A percentile compares a stretch with the other conserved stretches of the same genome.
phyloP scores from a whole-genome alignment of 2,329 filamentous ascomycete species.

The Samsoniella hepiali region DNA sequence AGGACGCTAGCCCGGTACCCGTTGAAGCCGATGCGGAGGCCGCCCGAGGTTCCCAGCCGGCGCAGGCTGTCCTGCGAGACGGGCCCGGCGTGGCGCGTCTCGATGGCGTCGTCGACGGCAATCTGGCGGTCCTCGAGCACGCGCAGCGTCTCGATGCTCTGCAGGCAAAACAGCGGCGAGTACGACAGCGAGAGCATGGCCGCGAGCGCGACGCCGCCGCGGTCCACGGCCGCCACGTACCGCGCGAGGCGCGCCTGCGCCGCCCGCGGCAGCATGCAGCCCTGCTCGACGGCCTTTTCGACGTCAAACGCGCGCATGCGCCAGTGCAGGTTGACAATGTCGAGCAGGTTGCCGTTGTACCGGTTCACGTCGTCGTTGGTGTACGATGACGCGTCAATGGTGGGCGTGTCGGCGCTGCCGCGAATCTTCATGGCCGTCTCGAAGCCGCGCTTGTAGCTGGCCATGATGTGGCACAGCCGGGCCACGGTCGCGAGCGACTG shows the following conservation, averaged over 20 bases:
- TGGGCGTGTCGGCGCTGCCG: constrained; percentile 26
- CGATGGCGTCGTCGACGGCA: constrained; percentile 37
- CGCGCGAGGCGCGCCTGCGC: constrained; percentile 44
- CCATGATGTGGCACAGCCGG: constrained; percentile 66
- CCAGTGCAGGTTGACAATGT: constrained; percentile 83
- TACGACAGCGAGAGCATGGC: constrained; percentile 57
- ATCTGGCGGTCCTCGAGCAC: constrained; percentile 55
- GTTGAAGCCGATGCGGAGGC: constrained; percentile 65
- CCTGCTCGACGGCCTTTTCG: constrained; percentile 60
- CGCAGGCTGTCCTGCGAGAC: constrained; percentile 66
- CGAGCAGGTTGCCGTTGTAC: constrained; percentile 84
- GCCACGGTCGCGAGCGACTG: constrained; percentile 61
- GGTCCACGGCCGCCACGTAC: constrained; percentile 50
- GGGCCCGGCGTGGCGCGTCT: constrained; percentile 60
- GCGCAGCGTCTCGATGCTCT: constrained; percentile 54
- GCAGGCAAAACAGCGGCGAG: constrained; percentile 54
- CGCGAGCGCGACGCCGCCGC: constrained; percentile 42
- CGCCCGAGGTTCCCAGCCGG: constrained; percentile 61
- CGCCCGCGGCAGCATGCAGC: constrained; percentile 46
- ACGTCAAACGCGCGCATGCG: constrained; percentile 66
- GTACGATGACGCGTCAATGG: constrained; percentile 43
- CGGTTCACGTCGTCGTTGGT: constrained; percentile 59
- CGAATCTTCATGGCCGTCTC: constrained; percentile 56
- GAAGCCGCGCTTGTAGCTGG: constrained; percentile 70
- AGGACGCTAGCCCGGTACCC: constrained; percentile 74